phyloP scores from a whole-genome alignment of 2,329 filamentous ascomycete species.

The Alternaria metachromatica region DNA sequence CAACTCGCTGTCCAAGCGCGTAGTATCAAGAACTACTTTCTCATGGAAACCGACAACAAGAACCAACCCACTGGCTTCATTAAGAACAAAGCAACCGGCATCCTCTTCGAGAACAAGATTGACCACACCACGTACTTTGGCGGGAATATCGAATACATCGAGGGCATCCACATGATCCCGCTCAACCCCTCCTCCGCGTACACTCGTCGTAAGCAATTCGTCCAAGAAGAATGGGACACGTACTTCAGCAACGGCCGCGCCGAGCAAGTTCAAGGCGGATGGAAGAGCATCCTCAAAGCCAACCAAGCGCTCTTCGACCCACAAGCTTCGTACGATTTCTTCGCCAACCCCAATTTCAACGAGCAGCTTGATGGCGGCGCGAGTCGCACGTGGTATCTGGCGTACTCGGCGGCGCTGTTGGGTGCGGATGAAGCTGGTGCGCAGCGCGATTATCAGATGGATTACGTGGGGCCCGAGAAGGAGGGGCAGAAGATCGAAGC shows the following conservation, averaged over 20 bases:
- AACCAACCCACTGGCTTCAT: conserved; percentile 79
- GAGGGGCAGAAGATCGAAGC: neutral
- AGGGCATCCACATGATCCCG: conserved; percentile 84
- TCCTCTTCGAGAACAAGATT: conserved; percentile 93
- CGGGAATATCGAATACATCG: conserved; percentile 68
- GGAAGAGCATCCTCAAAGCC: conserved; percentile 84
- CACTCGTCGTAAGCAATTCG: conserved; percentile 73
- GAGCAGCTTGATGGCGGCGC: conserved; percentile 82
- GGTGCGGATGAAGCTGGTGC: neutral
- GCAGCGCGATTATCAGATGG: neutral
- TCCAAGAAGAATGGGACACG: conserved; percentile 69
- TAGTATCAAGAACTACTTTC: conserved; percentile 80
- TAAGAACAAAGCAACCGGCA: conserved; percentile 76
- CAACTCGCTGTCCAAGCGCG: conserved; percentile 82
- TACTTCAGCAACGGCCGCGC: conserved; percentile 77
- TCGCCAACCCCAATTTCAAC: conserved; percentile 71
- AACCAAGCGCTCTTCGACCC: conserved; percentile 84
- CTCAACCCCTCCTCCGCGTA: conserved; percentile 74
- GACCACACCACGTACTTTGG: conserved; percentile 94
- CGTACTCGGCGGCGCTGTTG: conserved; percentile 43
- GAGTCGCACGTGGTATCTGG: conserved; percentile 50
- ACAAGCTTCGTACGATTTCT: conserved; percentile 73
- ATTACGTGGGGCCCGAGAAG: neutral
- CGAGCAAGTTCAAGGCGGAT: conserved; percentile 73
- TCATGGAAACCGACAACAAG: conserved; percentile 75